phyloP scores from a whole-genome alignment of 176 grass and related monocot species.

The Phoenix dactylifera region DNA sequence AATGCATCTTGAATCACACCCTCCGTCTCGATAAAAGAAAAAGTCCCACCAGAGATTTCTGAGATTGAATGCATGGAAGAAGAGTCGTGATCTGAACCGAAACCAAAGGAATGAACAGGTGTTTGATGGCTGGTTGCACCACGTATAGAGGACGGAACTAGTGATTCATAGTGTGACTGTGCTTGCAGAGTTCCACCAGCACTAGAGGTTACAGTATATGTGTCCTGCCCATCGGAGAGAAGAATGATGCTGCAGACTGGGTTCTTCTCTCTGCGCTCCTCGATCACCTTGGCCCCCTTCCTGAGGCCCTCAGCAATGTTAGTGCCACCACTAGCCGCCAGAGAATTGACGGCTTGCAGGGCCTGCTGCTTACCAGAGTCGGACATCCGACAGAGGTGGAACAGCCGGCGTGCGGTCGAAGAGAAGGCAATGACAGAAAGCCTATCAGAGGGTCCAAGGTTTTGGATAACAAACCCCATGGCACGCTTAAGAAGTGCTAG shows the following conservation, averaged over 20 bases:
- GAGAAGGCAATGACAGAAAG: slow-evolving; percentile 14
- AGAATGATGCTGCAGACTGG: slow-evolving; percentile 66
- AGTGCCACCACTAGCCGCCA: slow-evolving; percentile 2
- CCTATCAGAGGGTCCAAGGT: slow-evolving; percentile 12
- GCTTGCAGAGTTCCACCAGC: background rate
- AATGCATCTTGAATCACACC: slow-evolving; percentile 58
- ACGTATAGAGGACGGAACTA: slow-evolving; percentile 22
- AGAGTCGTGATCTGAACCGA: slow-evolving; percentile 65
- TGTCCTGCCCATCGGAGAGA: slow-evolving; percentile 72
- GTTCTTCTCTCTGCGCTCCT: slow-evolving; percentile 38
- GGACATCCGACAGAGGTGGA: slow-evolving; percentile 6
- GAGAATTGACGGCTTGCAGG: slow-evolving; percentile 9
- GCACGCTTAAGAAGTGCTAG: slow-evolving; percentile 17
- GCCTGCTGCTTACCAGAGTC: slow-evolving; percentile 7
- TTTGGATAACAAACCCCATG: slow-evolving; percentile 15
- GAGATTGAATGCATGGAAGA: slow-evolving; percentile 52
- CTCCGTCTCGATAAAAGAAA: slow-evolving; percentile 64
- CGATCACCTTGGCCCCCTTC: slow-evolving; percentile 26
- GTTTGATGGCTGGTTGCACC: background rate
- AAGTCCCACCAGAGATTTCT: slow-evolving; percentile 45
- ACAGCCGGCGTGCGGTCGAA: background rate
- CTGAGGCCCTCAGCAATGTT: slow-evolving; percentile 9
- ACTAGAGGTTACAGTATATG: slow-evolving; percentile 13
- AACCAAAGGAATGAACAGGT: slow-evolving; percentile 71
- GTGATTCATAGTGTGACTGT: slow-evolving; percentile 25